Base-by-base conservation (phyloP, 1,284 basidiomycete species). In the Apiotrichum mycotoxinovorans region DNA sequence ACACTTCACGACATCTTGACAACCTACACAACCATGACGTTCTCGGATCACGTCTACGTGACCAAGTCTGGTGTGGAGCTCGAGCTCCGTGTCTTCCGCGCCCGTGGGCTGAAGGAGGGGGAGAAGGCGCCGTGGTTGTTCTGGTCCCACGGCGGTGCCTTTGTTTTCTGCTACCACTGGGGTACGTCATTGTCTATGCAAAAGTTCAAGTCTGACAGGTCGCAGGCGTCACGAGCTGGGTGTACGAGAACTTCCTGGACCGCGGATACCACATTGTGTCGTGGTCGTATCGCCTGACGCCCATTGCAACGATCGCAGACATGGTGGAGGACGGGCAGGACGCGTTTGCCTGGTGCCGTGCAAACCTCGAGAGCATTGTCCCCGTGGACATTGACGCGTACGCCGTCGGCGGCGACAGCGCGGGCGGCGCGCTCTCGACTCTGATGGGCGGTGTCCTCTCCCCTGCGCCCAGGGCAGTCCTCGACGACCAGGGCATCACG, bases 81-180 rank as follows among this genome's bases (percentile, higher is more conserved):
- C n/a, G 47, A 45, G 12, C 57, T 70, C 2, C 67, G 68, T 4
- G 51, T 70, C 15, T 70, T 54, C 46, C 65, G 64, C 18, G 61
- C 66, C 7, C 42, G 40, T 7, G 20, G n/a, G 38, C 37, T 15
- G 46, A 33, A n/a, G 9, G 20, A 10, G 20, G 22, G 4, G 34
- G 49, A 2, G 27, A 35, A 33, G 23, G 44, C 44, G 10, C 58
- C 58, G 11, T 60, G 48, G 46, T 26, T 46, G 27, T 26, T 60
- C 12, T 72, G 69, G 69, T 63, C 63, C 8, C 70, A 70, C 49
- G 70, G 70, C 18, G 70, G 70, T 46, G 64, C 56, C 48, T 66
- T 35, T 26, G 41, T 56, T 4, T 49, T 54, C 22, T 47, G 52
- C 40, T 20, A 42, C 27, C 46, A 48, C 22, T 30, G 34, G n/a